phyloP scores from a whole-genome alignment of 306 rosid species.

The Albizia julibrissin region DNA sequence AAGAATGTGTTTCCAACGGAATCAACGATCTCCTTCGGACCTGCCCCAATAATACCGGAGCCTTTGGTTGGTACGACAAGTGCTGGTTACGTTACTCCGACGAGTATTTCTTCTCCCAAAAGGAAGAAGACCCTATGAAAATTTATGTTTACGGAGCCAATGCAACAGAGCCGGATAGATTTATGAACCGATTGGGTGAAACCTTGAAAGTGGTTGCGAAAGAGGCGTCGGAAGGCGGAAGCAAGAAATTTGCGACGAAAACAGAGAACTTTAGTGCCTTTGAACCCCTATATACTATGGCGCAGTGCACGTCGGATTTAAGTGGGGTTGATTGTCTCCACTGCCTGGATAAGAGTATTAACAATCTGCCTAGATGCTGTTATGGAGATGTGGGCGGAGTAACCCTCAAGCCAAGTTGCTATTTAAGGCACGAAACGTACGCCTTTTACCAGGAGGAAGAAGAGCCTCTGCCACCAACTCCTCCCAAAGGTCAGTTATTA shows the following conservation, averaged over 20 bases:
- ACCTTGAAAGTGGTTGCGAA: background rate
- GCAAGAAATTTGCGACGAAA: constrained; percentile 23
- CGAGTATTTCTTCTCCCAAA: background rate
- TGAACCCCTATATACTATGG: constrained; percentile 2
- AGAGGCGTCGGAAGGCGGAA: background rate
- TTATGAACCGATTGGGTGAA: background rate
- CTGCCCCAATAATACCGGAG: constrained; percentile 33
- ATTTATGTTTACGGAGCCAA: background rate
- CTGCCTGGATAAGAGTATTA: background rate
- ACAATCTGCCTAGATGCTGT: background rate
- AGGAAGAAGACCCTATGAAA: background rate
- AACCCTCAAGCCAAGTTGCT: constrained; percentile 8
- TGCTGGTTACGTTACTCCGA: constrained; percentile 39
- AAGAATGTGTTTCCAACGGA: constrained; percentile 30
- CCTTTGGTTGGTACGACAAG: constrained; percentile 28
- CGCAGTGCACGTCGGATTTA: constrained; percentile 20
- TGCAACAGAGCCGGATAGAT: background rate
- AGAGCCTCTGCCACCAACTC: background rate
- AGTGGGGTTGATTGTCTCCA: background rate
- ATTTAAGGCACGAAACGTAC: background rate
- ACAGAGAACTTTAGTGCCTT: background rate
- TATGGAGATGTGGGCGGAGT: background rate
- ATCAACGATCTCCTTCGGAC: background rate
- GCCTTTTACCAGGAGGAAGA: background rate
- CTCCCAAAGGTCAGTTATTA: background rate